phyloP scores from a whole-genome alignment of 495 filamentous ascomycete genomes.

The Entonaema liquescens region DNA sequence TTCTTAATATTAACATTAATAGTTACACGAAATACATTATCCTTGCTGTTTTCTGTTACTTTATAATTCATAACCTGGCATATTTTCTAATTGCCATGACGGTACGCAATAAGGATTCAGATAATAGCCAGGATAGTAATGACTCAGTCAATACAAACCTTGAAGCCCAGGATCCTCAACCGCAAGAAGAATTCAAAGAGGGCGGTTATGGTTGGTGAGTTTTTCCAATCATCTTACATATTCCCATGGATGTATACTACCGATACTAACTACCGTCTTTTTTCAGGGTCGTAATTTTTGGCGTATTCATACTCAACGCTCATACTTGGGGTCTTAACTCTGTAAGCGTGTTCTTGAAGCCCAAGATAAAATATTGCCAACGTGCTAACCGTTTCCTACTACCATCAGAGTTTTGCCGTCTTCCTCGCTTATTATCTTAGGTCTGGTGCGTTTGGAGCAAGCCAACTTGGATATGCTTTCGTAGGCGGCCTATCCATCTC shows the following conservation, averaged over 20 bases:
- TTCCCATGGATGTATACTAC: not conserved
- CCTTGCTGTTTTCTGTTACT: not conserved
- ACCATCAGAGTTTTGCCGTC: slow-evolving; percentile 67
- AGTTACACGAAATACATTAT: not conserved
- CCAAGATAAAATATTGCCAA: not conserved
- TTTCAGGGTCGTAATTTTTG: slow-evolving; percentile 60
- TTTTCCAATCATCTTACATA: not conserved
- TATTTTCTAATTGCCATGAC: slow-evolving; percentile 20
- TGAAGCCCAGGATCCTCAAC: slow-evolving; percentile 10
- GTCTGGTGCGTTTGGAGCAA: slow-evolving; percentile 64
- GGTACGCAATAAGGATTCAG: slow-evolving; percentile 4
- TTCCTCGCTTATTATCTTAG: slow-evolving; percentile 77
- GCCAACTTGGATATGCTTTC: slow-evolving; percentile 71
- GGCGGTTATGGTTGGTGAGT: slow-evolving; percentile 59
- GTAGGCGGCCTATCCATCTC: slow-evolving; percentile 77
- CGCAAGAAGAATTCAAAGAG: slow-evolving; percentile 51
- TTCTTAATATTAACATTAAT: not conserved
- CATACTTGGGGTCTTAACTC: slow-evolving; percentile 70
- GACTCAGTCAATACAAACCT: slow-evolving; percentile 14
- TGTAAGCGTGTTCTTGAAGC: slow-evolving; percentile 45
- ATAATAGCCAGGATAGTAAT: slow-evolving; percentile 11
- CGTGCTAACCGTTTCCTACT: slow-evolving; percentile 6
- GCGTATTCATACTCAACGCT: slow-evolving; percentile 62
- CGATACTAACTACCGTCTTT: slow-evolving; percentile 4
- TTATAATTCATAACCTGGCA: not conserved